Evolutionary conservation across 306 rosid species (phyloP).

Genomic region (Pyrus communis): DNA sequence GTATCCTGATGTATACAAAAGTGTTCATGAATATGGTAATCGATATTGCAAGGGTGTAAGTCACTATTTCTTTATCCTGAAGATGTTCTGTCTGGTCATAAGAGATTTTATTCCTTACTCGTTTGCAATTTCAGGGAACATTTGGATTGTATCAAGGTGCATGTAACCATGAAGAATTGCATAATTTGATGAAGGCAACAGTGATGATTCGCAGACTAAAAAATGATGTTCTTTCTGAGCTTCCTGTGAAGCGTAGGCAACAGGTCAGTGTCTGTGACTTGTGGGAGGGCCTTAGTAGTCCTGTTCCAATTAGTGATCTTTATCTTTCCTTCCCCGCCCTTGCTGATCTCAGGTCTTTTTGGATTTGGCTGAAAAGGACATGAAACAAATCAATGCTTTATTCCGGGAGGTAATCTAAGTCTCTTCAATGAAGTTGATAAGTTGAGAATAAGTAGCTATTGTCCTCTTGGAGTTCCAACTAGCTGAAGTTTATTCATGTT

Average conservation of each 20-base stretch:
- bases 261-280: slow-evolving; percentile 37
- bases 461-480: neutral
- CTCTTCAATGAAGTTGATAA: neutral
- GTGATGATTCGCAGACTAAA: slow-evolving; percentile 93
- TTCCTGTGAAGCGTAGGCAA: slow-evolving; percentile 93
- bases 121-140: slow-evolving; percentile 45
- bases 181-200: slow-evolving; percentile 89
- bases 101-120: neutral
- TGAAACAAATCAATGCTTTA: slow-evolving; percentile 69
- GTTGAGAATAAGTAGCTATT: neutral
- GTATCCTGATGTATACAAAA: slow-evolving; percentile 82
- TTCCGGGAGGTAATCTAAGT: slow-evolving; percentile 67
- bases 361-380: slow-evolving; percentile 85
- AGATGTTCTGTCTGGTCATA: slow-evolving; percentile 3
- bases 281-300: neutral
- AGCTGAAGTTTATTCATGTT: neutral
- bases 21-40: slow-evolving; percentile 82
- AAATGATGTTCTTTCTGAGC: slow-evolving; percentile 85
- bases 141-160: slow-evolving; percentile 97
- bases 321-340: neutral
- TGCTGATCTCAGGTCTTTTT: slow-evolving; percentile 62
- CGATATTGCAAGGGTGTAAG: slow-evolving; percentile 99
- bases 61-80: slow-evolving; percentile 18
- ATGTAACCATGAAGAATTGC: slow-evolving; percentile 94
- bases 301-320: neutral